These are phyloP conservation scores for Mycena vitilis DNA, from an alignment of 768 basidiomycete species.

Conservation along the genomic window DNA sequence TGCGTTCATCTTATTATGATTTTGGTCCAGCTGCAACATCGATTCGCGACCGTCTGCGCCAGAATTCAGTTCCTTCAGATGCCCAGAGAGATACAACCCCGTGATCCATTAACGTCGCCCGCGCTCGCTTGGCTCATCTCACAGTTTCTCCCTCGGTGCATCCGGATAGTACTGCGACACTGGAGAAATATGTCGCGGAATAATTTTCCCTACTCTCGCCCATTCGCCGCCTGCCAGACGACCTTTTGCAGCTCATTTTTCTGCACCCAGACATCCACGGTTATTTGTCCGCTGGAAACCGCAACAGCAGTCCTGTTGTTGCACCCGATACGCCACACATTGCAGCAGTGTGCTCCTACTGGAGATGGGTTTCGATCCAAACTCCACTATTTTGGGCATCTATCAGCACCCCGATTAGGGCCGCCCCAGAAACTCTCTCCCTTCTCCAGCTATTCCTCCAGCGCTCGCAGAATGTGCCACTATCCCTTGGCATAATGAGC, in stretches of 20 bases:
- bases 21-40: neutral
- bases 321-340: neutral
- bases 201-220: neutral
- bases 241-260: neutral
- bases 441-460: neutral
- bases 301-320: neutral
- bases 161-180: neutral
- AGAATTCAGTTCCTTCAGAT: neutral
- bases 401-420: neutral
- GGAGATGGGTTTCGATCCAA: neutral
- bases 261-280: neutral
- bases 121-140: neutral
- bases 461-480: neutral
- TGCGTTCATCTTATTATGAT: too few species aligned
- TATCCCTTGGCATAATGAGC: neutral
- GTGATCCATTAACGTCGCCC: neutral
- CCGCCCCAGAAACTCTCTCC: neutral
- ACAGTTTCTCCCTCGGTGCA: neutral
- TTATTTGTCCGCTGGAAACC: neutral
- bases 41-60: neutral
- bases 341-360: neutral
- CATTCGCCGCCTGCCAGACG: neutral
- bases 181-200: neutral
- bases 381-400: neutral
- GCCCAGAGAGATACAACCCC: neutral